Evolutionary conservation across 306 rosid genomes (phyloP).

Genomic region (Psophocarpus tetragonolobus): DNA sequence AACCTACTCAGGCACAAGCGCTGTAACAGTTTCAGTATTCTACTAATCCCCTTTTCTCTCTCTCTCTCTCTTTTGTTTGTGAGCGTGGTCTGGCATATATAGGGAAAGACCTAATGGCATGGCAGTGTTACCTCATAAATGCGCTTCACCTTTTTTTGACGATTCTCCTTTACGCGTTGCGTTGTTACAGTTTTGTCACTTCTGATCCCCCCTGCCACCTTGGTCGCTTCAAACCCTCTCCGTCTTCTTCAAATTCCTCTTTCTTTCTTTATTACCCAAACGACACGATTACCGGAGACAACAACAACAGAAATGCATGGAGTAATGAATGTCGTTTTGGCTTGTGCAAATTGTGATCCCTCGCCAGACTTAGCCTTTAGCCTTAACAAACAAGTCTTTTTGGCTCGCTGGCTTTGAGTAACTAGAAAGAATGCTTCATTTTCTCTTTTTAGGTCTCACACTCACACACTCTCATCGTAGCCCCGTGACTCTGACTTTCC

Average conservation of each 20-base stretch:
- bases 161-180: conserved; percentile 22
- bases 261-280: neutral
- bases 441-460: conserved; percentile 17
- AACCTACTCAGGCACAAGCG: neutral
- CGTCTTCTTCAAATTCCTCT: too few relatives aligned
- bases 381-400: neutral
- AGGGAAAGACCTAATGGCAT: conserved; percentile 24
- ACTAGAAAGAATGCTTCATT: neutral
- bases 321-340: conserved; percentile 13
- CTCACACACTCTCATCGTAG: neutral
- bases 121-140: conserved; percentile 29
- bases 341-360: too few relatives aligned
- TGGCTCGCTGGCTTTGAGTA: neutral
- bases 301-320: neutral
- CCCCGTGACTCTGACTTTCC: conserved; percentile 31
- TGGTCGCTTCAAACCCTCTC: conserved; percentile 22
- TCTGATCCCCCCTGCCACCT: conserved; percentile 41
- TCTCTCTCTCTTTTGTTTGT: neutral
- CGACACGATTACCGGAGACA: neutral
- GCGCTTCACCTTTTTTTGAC: conserved; percentile 27
- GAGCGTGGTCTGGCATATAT: conserved; percentile 23
- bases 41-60: neutral
- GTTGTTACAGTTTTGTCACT: conserved; percentile 48
- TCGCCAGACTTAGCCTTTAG: too few relatives aligned
- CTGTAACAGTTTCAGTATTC: neutral